Evolutionary conservation across 345 rosid genomes (phyloP), one percentile per base, ranked within the genome.

Genomic region (Ricinus communis): DNA sequence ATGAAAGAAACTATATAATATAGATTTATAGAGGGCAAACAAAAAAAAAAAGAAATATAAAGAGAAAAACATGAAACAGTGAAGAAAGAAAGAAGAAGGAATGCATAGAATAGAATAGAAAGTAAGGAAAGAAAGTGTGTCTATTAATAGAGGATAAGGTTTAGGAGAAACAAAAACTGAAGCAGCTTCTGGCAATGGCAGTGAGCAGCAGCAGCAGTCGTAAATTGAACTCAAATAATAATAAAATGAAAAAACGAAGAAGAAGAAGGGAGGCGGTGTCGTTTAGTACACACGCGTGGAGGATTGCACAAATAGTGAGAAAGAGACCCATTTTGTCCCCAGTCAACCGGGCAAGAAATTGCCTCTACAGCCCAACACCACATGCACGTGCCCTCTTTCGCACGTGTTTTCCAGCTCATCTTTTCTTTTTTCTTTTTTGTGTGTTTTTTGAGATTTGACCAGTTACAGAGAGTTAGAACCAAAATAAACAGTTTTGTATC

Each of bases 281-380:
- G 72, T 69, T 57, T 69, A 41, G 55, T 28, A 19, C n/a, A 15
- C 72, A 45, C 54, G 63, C 72, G 65, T 45, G 65, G 52, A 14
- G 22, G 12, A 50, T n/a, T 18, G 53, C 19, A 43, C 13, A 43
- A 43, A 43, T 43, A 43, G 47, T 43, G 38, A 30, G 51, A 27
- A 30, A 62, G n/a, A 8, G 36, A 64, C 33, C 51, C 31, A 45
- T 18, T 27, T 25, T 43, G 64, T 56, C 55, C 57, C 72, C 72
- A 52, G 72, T 69, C 72, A 69, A 69, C 72, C 72, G n/a, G 65
- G 65, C 72, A 69, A 21, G 8, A 13, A n/a, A 18, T 46, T 56
- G 63, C 64, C 72, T 10, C 41, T 43, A 43, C 64, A 41, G 55
- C 65, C 41, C 53, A 40, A 46, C 72, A 24, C 45, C 72, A 24